Percentiles rank a stretch among this genome's conserved stretches.
Conservation (phyloP, 1,139 yeast genomes). For the Hansenula sp. region DNA sequence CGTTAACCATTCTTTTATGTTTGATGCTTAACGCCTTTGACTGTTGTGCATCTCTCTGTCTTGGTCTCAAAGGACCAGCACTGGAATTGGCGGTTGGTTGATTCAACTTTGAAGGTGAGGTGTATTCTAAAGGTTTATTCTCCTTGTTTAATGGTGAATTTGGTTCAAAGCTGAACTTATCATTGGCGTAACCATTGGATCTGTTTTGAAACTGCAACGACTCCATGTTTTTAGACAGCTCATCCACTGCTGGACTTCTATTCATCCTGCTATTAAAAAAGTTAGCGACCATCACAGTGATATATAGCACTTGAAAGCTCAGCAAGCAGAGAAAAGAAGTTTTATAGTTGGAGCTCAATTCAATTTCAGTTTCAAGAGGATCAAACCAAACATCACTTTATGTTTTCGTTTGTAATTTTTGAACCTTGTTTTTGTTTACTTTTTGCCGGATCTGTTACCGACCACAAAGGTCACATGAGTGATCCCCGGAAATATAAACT, state of each 20-base stretch:
- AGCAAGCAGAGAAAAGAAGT: background rate
- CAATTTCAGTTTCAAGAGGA: background rate
- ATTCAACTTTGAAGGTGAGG: constrained; percentile 21
- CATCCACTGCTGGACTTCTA: constrained; percentile 19
- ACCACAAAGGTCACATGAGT: constrained; percentile 1
- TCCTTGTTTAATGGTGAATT: constrained; percentile 30
- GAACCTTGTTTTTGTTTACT: constrained; percentile 18
- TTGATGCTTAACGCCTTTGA: constrained; percentile 29
- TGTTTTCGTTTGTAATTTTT: constrained; percentile 8
- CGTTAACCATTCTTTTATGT: constrained; percentile 84
- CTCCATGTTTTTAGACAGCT: constrained; percentile 22
- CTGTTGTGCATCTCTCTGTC: constrained; percentile 5
- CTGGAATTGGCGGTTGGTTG: constrained; percentile 9
- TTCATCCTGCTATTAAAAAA: constrained; percentile 19
- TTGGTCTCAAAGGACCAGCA: constrained; percentile 11
- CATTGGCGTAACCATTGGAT: constrained; percentile 4
- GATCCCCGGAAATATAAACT: too few relatives aligned
- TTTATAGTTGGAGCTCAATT: background rate
- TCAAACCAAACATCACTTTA: background rate
- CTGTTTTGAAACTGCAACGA: constrained; percentile 18
- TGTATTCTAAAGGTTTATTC: constrained; percentile 28
- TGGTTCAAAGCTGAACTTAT: constrained; percentile 23
- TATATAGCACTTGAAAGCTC: background rate
- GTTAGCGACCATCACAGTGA: constrained; percentile 20
- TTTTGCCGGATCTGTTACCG: constrained; percentile 15